Conservation (phyloP, 345 rosid species). For the Camelina laxa region DNA sequence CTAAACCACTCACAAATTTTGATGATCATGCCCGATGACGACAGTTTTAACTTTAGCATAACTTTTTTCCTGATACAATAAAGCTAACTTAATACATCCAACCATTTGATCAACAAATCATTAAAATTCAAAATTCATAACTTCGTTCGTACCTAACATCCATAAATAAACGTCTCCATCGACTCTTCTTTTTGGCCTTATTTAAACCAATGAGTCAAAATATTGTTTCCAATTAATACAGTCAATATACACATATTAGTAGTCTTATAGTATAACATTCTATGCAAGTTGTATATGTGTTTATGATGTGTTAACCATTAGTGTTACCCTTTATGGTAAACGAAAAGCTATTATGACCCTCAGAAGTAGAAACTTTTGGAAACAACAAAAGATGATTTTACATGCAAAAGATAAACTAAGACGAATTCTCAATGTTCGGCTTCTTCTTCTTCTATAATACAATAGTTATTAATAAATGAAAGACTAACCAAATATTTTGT, state of each 20-base stretch:
- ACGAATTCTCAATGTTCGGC: conserved; percentile 3
- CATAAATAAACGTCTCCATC: conserved; percentile 41
- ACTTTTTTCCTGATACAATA: conserved; percentile 6
- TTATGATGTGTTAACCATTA: conserved; percentile 34
- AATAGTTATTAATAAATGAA: background rate
- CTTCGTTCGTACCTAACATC: conserved; percentile 41
- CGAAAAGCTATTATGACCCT: conserved; percentile 31
- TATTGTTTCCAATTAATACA: conserved; percentile 18
- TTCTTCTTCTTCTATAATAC: background rate
- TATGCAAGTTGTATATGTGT: conserved; percentile 25
- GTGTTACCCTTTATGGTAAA: conserved; percentile 36
- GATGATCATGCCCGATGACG: conserved; percentile 30
- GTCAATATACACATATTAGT: conserved; percentile 4
- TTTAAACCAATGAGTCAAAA: conserved; percentile 20
- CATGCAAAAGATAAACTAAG: conserved; percentile 4
- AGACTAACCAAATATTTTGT: background rate
- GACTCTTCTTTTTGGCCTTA: conserved; percentile 34
- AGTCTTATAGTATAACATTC: conserved; percentile 15
- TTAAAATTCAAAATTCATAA: conserved; percentile 11
- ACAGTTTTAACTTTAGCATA: conserved; percentile 39
- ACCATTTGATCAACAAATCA: conserved; percentile 2
- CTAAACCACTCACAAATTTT: conserved; percentile 32
- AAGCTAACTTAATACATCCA: background rate
- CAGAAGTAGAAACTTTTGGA: conserved; percentile 23
- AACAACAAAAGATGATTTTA: conserved; percentile 2